Conservation (phyloP, 768 basidiomycete genomes). For the Lentinula lateritia region DNA sequence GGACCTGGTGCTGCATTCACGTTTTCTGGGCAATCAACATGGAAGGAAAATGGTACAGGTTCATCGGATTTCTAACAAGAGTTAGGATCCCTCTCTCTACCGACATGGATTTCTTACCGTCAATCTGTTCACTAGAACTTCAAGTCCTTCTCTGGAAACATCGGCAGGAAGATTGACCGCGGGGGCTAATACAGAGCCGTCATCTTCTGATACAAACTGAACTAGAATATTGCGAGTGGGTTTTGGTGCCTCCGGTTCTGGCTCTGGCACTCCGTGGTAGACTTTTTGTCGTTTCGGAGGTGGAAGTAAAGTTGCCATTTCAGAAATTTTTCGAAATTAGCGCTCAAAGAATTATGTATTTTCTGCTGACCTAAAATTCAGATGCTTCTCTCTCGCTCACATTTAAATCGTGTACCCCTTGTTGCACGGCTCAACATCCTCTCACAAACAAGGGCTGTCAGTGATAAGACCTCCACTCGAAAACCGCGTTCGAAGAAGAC, state of each 20-base stretch:
- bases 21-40: slow-evolving; percentile 67
- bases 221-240: slow-evolving; percentile 72
- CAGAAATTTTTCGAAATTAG: background rate
- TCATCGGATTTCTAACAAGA: slow-evolving; percentile 44
- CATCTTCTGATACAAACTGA: slow-evolving; percentile 88
- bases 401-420: background rate
- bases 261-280: slow-evolving; percentile 69
- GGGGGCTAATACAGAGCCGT: slow-evolving; percentile 77
- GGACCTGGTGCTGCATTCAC: slow-evolving; percentile 34
- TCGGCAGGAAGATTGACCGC: slow-evolving; percentile 87
- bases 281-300: slow-evolving; percentile 86
- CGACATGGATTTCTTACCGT: slow-evolving; percentile 27
- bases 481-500: background rate
- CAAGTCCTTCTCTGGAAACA: slow-evolving; percentile 75
- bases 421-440: background rate
- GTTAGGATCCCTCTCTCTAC: slow-evolving; percentile 9
- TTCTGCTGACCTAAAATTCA: background rate
- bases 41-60: slow-evolving; percentile 88
- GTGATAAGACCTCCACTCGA: background rate
- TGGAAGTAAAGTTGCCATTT: slow-evolving; percentile 81
- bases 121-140: slow-evolving; percentile 86
- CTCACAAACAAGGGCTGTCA: background rate
- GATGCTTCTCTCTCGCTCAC: background rate
- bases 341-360: background rate
- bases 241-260: slow-evolving; percentile 41